Evolutionary conservation across 208 protist species (phyloP), one percentile per base, ranked within the genome.

Genomic region (Crithidia thermophila): DNA sequence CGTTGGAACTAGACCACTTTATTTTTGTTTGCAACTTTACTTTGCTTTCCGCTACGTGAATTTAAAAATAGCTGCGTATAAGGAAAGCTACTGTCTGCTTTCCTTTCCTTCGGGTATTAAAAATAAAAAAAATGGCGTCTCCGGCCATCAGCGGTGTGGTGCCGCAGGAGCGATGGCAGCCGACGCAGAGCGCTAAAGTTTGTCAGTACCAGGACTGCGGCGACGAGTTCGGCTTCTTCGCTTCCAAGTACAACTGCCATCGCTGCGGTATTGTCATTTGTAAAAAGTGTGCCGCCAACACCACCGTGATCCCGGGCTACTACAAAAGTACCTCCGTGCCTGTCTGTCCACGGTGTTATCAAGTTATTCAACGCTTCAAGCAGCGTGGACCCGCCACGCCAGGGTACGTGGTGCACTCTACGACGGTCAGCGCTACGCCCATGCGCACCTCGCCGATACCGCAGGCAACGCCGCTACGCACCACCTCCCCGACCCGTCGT

Each of bases 141-240:
- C 60, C 23, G 4, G 25, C 58, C n/a, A 60, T 88, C 20, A 76
- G 63, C n/a, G 82, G 83, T 4, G 71, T 88, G 16, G 59, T 91
- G 0, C 81, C 85, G 14, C 49, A 84, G 36, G 53, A 75, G 23
- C 51, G 77, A 11, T 91, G 85, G 83, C 81, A 91, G 67, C 33
- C 59, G 2, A 43, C 60, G 1, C 58, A 52, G 8, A 73, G 65
- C 21, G 69, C 72, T 2, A 88, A 85, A 36, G 77, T 72, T 16
- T 91, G 85, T 43, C 85, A 91, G 50, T 88, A 80, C 49, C 85
- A 91, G 45, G 85, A 88, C 69, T 91, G 85, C 49, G 85, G 82
- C 9, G 55, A 50, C 28, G 16, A 39, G 13, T 91, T 91, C 62
- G 68, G 77, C 20, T 82, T 87, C 62, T 88, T 91, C 30, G 74